phyloP scores from a whole-genome alignment of 2,329 filamentous ascomycete species.

The Fusarium pseudograminearum region DNA sequence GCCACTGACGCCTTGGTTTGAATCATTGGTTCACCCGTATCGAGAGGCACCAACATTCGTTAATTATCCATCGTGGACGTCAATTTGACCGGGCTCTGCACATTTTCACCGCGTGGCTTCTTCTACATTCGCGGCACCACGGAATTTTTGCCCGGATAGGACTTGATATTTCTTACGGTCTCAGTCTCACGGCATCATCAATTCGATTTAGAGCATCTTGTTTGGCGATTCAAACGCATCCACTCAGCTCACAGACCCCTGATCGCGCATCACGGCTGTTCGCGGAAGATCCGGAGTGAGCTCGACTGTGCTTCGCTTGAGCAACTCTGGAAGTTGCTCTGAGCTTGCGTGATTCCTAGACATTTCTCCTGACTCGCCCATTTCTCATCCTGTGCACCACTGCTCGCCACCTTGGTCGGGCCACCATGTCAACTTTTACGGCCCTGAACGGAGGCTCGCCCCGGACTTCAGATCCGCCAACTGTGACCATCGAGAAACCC shows the following conservation, averaged over 20 bases:
- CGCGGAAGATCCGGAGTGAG: conserved; percentile 36
- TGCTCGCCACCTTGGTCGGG: conserved; percentile 1
- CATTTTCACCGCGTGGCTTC: conserved; percentile 19
- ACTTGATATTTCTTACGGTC: neutral
- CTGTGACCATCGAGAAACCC: conserved; percentile 48
- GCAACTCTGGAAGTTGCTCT: conserved; percentile 10
- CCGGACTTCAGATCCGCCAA: conserved; percentile 55
- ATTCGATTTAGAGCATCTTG: conserved; percentile 3
- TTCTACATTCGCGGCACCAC: conserved; percentile 19
- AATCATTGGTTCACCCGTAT: conserved; percentile 16
- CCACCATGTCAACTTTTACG: conserved; percentile 63
- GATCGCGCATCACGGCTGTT: conserved; percentile 23
- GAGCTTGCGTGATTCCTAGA: conserved; percentile 3
- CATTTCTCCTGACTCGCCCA: conserved; percentile 4
- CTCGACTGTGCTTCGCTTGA: conserved; percentile 17
- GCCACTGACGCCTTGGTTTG: conserved; percentile 16
- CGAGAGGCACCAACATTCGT: conserved; percentile 11
- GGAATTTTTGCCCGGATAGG: conserved; percentile 1
- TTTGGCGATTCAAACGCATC: conserved; percentile 6
- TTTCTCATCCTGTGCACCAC: conserved; percentile 5
- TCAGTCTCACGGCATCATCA: conserved; percentile 5
- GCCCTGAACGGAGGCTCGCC: conserved; percentile 65
- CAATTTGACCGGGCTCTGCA: conserved; percentile 6
- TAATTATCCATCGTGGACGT: conserved; percentile 14
- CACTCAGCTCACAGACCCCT: neutral